Percentiles rank a stretch among this genome's conserved stretches.
phyloP scores from a whole-genome alignment of 2,329 filamentous ascomycete genomes.

The Sporothrix sp. region DNA sequence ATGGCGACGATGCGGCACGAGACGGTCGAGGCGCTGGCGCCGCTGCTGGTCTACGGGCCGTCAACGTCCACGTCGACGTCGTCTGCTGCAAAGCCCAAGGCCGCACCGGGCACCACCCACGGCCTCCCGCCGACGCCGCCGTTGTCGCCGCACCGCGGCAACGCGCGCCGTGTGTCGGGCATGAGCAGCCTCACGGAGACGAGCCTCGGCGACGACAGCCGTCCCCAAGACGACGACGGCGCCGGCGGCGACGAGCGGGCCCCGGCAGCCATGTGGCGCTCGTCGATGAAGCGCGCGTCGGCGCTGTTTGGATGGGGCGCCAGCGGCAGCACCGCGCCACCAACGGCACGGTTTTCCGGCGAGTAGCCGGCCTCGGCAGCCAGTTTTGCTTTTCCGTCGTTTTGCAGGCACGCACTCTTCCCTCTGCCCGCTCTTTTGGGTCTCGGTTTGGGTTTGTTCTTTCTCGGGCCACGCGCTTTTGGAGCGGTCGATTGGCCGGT shows the following conservation, averaged over 20 bases:
- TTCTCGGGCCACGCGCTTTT: no score
- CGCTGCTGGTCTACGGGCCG: slow-evolving; percentile 12
- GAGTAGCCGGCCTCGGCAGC: not conserved
- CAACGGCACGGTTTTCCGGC: slow-evolving; percentile 8
- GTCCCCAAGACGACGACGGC: not conserved
- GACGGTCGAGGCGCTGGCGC: slow-evolving; percentile 14
- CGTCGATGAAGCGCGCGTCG: slow-evolving; percentile 13
- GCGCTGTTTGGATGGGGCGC: slow-evolving; percentile 2
- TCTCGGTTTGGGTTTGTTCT: not conserved
- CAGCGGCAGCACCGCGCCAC: not conserved
- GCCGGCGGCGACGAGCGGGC: not conserved
- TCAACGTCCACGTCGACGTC: not conserved
- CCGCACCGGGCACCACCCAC: not conserved
- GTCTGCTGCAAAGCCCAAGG: not conserved
- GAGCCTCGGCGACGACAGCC: not conserved
- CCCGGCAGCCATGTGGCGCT: not conserved
- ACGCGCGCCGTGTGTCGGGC: slow-evolving; percentile 8
- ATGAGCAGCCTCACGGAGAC: slow-evolving; percentile 11
- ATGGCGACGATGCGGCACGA: slow-evolving; percentile 12
- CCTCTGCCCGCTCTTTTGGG: no score
- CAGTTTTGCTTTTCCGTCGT: not conserved
- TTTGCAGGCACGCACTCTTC: no score
- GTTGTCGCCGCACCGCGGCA: slow-evolving; percentile 9
- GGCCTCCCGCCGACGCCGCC: slow-evolving; percentile 14
- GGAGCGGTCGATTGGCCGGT: no score